Evolutionary conservation across 805 yeast species (phyloP).

Genomic region (Myxozyma geophila): DNA sequence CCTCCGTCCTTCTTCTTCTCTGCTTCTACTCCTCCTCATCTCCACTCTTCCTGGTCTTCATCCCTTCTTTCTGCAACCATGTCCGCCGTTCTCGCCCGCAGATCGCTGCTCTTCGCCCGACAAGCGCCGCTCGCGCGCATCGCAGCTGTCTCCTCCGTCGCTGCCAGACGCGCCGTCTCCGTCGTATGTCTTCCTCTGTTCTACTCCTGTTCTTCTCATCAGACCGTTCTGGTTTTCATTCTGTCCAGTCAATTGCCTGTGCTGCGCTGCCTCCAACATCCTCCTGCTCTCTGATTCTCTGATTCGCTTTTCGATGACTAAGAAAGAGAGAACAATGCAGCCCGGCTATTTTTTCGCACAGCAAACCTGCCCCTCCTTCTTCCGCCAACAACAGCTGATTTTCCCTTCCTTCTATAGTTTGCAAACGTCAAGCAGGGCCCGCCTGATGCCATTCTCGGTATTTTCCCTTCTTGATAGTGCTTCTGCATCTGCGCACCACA

Average conservation of each 20-base stretch:
- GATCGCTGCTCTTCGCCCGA: constrained; percentile 5
- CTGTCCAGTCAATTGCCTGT: background rate
- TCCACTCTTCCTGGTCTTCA: background rate
- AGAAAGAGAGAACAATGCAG: background rate
- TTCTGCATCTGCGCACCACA: background rate
- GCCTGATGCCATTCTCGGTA: constrained; percentile 74
- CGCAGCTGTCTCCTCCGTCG: constrained; percentile 3
- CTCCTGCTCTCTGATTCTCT: no score
- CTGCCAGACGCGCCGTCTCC: constrained; percentile 16
- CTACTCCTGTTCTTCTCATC: background rate
- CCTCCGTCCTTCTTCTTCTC: background rate
- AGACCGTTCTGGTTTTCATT: background rate
- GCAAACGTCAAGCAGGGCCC: constrained; percentile 62
- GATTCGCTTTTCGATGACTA: background rate
- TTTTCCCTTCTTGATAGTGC: background rate
- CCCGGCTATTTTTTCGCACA: background rate
- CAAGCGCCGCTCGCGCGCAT: constrained; percentile 6
- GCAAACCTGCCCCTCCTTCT: no score
- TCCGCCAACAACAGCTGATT: no score
- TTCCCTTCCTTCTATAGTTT: constrained; percentile 19
- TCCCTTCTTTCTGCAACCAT: background rate
- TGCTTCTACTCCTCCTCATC: background rate
- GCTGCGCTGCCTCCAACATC: background rate
- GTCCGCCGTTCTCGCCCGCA: constrained; percentile 17
- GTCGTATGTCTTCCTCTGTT: constrained; percentile 17